Evolutionary conservation across 257 asterid species (phyloP), one percentile per base, ranked within the genome.

Genomic region (Solanum pimpinellifolium): DNA sequence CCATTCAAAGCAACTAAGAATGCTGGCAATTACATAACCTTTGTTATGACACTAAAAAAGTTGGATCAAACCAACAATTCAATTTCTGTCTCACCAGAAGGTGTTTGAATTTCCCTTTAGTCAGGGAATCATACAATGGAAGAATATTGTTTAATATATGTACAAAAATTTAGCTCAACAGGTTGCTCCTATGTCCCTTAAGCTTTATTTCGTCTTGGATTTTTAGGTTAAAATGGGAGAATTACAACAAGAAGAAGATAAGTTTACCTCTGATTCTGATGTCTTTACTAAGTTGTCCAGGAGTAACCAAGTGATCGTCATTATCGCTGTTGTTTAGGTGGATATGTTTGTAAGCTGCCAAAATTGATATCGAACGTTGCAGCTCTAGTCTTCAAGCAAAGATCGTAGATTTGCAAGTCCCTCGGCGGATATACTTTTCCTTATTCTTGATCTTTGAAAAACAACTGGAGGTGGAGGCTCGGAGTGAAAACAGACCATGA

Each of bases 341-440:
- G 47, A 7, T 35, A 72, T 9, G 52, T 52, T 23, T 33, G 86
- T 27, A 52, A 52, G 85, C 69, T 16, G 85, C 85, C 10, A 49
- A 81, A 81, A 80, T 29, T 81, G 20, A 29, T 49, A 29, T 49
- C 14, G 41, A 44, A 27, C 1, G 0, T 3, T 78, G 84, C 84
- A 78, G 62, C 41, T 78, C 59, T 93, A 94, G 47, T 91, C 94
- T 91, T 93, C 94, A 86, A 95, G 95, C 85, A 93, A 92, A 90
- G 87, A 92, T 62, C 92, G 92, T 33, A 96, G 94, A 83, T 70
- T 93, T 90, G 92, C 94, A 85, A 96, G 96, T 85, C 97, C 95
- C 88, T 95, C 98, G 0, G 95, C 98, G 9, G 99, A 96, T 88
- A 96, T 93, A 77, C 94, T 93, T 93, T 96, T 92, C 89, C 96